Percentiles rank a stretch among this genome's conserved stretches.
phyloP scores from a whole-genome alignment of 31 red algal genomes.

The Bonnemaisonia californica region DNA sequence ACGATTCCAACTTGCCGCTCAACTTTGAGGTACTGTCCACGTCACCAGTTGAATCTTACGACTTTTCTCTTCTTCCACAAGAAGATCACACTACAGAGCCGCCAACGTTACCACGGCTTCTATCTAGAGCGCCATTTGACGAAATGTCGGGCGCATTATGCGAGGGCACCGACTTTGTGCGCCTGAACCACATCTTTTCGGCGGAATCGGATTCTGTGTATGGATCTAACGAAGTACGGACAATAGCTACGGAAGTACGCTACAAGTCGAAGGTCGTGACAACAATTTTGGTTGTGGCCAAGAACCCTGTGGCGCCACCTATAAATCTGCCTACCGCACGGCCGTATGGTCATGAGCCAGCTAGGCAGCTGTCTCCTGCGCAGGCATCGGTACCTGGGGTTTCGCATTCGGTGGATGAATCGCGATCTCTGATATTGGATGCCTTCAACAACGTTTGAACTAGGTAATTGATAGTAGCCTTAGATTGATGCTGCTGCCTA shows the following conservation, averaged over 20 bases:
- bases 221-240: conserved; percentile 42
- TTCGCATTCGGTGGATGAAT: conserved; percentile 41
- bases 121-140: conserved; percentile 48
- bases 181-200: conserved; percentile 57
- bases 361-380: background rate
- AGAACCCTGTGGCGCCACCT: conserved; percentile 3
- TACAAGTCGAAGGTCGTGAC: conserved; percentile 52
- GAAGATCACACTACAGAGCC: conserved; percentile 73
- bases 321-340: background rate
- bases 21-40: conserved; percentile 11
- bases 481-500: no score
- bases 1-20: conserved; percentile 53
- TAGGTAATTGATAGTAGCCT: no score
- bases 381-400: background rate
- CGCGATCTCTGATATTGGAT: conserved; percentile 68
- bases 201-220: conserved; percentile 33
- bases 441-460: conserved; percentile 73
- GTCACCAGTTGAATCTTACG: conserved; percentile 69
- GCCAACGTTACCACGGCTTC: conserved; percentile 51
- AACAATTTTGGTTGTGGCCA: conserved; percentile 50
- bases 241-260: conserved; percentile 37
- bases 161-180: conserved; percentile 52
- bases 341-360: background rate
- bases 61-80: conserved; percentile 41
- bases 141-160: background rate